These are phyloP conservation scores for Exophiala mesophila DNA, from an alignment of 2,329 filamentous ascomycete species.

Conservation along the genomic window DNA sequence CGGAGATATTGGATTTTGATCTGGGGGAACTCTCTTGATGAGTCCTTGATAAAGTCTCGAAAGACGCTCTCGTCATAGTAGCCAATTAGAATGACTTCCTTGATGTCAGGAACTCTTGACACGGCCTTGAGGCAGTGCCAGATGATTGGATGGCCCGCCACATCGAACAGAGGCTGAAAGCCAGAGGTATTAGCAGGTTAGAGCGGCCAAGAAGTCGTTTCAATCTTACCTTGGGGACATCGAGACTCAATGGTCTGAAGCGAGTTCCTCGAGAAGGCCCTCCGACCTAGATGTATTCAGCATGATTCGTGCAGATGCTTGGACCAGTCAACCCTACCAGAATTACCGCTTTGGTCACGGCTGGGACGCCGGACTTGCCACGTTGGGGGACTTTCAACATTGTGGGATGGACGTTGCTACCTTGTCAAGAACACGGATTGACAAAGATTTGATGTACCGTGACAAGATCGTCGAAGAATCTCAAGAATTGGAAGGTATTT, in stretches of 20 bases:
- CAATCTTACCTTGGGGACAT: conserved; percentile 79
- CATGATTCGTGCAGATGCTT: not conserved
- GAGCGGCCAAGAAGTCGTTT: not conserved
- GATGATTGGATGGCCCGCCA: conserved; percentile 96
- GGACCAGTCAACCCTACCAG: conserved; percentile 57
- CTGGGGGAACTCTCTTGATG: conserved; percentile 75
- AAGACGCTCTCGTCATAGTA: conserved; percentile 98
- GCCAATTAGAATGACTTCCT: conserved; percentile 95
- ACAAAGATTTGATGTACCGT: too few species aligned
- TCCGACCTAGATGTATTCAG: conserved; percentile 62
- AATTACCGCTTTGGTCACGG: conserved; percentile 88
- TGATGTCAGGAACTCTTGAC: conserved; percentile 83
- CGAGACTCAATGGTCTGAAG: conserved; percentile 89
- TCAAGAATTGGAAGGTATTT: not conserved
- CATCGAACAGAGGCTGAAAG: conserved; percentile 84
- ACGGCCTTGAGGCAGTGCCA: conserved; percentile 94
- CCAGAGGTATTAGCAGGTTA: not conserved
- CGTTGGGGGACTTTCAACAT: conserved; percentile 46
- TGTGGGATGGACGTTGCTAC: too few species aligned
- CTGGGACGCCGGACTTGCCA: conserved; percentile 38
- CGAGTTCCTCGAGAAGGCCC: conserved; percentile 92
- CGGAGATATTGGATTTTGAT: conserved; percentile 91
- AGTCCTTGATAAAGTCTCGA: conserved; percentile 95
- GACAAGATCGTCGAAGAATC: not conserved
- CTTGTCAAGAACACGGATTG: too few species aligned